Evolutionary conservation across 257 asterid species (phyloP), one percentile per base, ranked within the genome.

Genomic region (Mentha longifolia): DNA sequence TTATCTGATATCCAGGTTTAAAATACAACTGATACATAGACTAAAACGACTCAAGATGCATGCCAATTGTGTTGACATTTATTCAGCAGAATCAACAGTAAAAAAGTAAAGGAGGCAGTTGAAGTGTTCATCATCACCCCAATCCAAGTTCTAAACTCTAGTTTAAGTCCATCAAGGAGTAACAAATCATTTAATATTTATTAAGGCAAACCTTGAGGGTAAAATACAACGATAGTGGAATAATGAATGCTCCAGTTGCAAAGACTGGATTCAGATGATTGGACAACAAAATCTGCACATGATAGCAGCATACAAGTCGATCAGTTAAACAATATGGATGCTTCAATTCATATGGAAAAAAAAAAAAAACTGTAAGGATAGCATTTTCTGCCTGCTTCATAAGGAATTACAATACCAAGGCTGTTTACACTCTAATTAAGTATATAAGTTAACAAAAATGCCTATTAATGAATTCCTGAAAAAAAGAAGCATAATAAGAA

Each of bases 201-300:
- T 50, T 67, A 65, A 65, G 43, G 33, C 87, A 46, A 66, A 95
- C 99, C 98, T 95, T 85, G 76, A 92, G 84, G 7, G 88, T 75
- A 77, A 87, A 90, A 84, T 92, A 95, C 22, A 95, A 77, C 10
- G 99, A 89, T 20, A 83, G 76, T 39, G 99, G 99, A 86, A 95
- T 54, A 66, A 92, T 54, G 80, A 95, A 86, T 49, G 99, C 95
- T 66, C 95, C 97, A 14, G 91, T 77, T 13, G 96, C 97, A 65
- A 88, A 86, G 42, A 82, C 71, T 73, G 92, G 97, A 79, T 72
- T 76, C 76, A 95, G 76, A 68, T 76, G 75, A 74, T 78, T 61
- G 68, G 98, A 95, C 73, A 95, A 82, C 82, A 92, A 77, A 67
- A 95, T 78, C 99, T 95, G 95, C 88, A 82, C 17, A 64, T 57